Base-by-base conservation (phyloP, 768 basidiomycete species). In the Leccinum obscurum region DNA sequence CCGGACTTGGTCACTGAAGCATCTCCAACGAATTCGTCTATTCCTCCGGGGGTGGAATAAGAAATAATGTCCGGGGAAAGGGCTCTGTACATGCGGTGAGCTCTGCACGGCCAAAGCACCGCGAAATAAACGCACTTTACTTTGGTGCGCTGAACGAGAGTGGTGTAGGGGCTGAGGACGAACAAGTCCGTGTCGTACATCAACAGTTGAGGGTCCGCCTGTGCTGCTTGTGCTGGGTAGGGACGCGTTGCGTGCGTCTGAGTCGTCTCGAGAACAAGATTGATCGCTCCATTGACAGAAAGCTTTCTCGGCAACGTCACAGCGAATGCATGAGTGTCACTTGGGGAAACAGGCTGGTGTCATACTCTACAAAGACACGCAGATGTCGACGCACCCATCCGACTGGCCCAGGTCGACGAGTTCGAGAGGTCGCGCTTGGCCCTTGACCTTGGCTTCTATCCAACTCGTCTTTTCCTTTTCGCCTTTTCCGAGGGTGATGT, bases 131-230 rank as follows among this genome's bases (percentile, higher is more conserved):
- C 88, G 51, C 66, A 95, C 95, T 86, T 86, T 64, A 97, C 74
- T 79, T 96, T 97, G 20, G 92, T 89, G 51, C 93, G 84, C 73
- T 96, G 93, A 22, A 91, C 85, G 50, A 82, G 75, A 24, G 93
- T 93, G 34, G 77, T 72, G 72, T 97, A 98, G 41, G 91, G 90
- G 69, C 92, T 95, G 59, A 93, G 77, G 20, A 95, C 86, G 70
- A 94, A 89, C 10, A 94, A 77, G 71, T 88, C 85, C 0, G 88
- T 83, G 54, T 80, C 77, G 70, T 93, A 96, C 69, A 89, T 86
- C 60, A 97, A 79, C 32, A 84, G 83, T 72, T 95, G 95, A 2
- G 85, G 83, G 20, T 93, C 92, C 50, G 78, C 77, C 76, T 97
- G 95, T 5, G 79, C 73, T 22, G 90, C 90, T 56, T 80, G 77